Evolutionary conservation across 2,329 filamentous ascomycete genomes (phyloP), one percentile per base, ranked within the genome.

Genomic region (Trichoderma aggressivum): DNA sequence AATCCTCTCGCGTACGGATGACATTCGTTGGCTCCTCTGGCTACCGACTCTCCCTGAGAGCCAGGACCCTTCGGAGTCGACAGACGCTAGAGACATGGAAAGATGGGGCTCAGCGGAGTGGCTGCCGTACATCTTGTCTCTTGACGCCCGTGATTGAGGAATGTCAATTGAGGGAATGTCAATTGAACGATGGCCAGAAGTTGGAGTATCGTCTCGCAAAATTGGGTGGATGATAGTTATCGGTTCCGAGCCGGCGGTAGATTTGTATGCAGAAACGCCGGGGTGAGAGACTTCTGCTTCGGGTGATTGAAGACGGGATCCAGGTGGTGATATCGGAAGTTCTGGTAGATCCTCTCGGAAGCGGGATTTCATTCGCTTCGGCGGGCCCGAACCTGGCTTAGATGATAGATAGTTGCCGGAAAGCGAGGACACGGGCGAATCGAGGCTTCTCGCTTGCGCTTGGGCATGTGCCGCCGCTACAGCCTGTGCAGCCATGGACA

Each of bases 51-150:
- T 90, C 18, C 95, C 94, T 4, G 94, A 96, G 58, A 99, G 89
- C 96, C 96, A 99, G 0, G 94, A 98, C 5, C 89, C 96, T 82
- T 99, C 96, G 0, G 94, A 98, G 78, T 98, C 96, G 72, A 98
- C 93, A 0, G 94, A 98, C 2, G 94, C 96, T 21, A 98, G 86
- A 0, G 95, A 98, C 80, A 94, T 91, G 34, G 94, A 93, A 78
- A 94, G 84, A 77, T 94, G 87, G 43, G 83, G 86, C 75, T 86
- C 90, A 21, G 85, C 89, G 6, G 86, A 90, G 26, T 77, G 76
- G 5, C 76, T 74, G 21, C 70, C 74, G 55, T 75, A 75, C 32
- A 74, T 72, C 56, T 75, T 75, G 50, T 78, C 76, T 71, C 74
- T 72, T 28, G 77, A 73, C 5, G 73, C 75, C 2, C 74, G 73